Conservation (phyloP, 176 grass and related monocot species). For the Bolboschoenus planiculmis region DNA sequence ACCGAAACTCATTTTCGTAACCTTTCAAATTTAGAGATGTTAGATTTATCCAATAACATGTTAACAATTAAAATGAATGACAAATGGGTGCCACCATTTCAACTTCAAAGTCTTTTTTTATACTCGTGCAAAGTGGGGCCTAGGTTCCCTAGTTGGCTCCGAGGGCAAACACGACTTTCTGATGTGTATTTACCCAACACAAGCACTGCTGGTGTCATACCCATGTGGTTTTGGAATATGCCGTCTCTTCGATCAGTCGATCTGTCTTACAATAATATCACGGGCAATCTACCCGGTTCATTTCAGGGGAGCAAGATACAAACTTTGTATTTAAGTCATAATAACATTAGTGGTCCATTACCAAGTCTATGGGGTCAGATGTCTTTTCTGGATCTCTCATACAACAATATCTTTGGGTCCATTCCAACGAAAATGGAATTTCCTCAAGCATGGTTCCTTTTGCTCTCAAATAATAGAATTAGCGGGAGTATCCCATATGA, state of each 20-base stretch:
- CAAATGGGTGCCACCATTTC: constrained; percentile 21
- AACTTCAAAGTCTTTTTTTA: neutral
- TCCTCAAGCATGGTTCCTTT: too few species aligned
- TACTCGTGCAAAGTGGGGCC: neutral
- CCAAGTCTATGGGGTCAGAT: too few species aligned
- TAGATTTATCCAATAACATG: neutral
- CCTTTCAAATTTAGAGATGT: neutral
- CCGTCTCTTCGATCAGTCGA: neutral
- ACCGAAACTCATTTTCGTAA: neutral
- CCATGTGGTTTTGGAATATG: neutral
- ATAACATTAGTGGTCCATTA: too few species aligned
- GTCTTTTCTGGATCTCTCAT: too few species aligned
- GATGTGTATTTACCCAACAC: neutral
- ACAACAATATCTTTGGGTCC: too few species aligned
- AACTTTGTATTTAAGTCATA: too few species aligned
- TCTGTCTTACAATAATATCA: neutral
- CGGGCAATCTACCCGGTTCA: neutral
- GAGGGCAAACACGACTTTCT: neutral
- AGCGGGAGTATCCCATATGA: too few species aligned
- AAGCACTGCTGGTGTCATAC: neutral
- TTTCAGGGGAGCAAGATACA: neutral
- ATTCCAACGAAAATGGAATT: too few species aligned
- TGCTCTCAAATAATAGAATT: too few species aligned
- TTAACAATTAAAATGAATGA: neutral
- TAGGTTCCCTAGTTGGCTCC: neutral